Conservation (phyloP, 257 asterid species). For the Penstemon newberryi region DNA sequence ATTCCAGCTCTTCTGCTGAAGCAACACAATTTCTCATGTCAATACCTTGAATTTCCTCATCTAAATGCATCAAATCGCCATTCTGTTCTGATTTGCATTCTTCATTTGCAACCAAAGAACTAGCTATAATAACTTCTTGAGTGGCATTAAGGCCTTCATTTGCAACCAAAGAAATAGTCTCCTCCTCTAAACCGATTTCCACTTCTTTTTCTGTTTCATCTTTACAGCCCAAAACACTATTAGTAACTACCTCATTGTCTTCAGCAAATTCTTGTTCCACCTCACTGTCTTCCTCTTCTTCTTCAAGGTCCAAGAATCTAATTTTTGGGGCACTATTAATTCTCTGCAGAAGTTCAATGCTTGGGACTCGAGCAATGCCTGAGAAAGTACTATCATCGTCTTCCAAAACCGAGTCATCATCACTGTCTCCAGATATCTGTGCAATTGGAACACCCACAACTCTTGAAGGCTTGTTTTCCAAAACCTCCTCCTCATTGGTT, state of each 20-base stretch:
- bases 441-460: constrained; percentile 53
- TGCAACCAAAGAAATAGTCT: constrained; percentile 24
- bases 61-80: constrained; percentile 25
- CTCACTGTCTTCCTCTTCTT: constrained; percentile 35
- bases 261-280: constrained; percentile 44
- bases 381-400: constrained; percentile 38
- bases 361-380: constrained; percentile 43
- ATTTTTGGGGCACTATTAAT: constrained; percentile 52
- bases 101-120: constrained; percentile 30
- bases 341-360: constrained; percentile 40
- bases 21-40: constrained; percentile 28
- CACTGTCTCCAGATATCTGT: constrained; percentile 59
- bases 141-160: constrained; percentile 28
- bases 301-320: constrained; percentile 40
- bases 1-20: constrained; percentile 23
- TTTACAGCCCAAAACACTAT: constrained; percentile 28
- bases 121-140: constrained; percentile 26
- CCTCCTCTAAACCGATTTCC: constrained; percentile 28
- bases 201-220: constrained; percentile 30
- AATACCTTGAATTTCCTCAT: constrained; percentile 34
- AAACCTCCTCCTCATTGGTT: constrained; percentile 29
- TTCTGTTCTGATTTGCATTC: constrained; percentile 23
- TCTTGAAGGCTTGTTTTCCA: constrained; percentile 22
- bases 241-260: constrained; percentile 31
- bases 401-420: constrained; percentile 55